Conservation (phyloP, 352 stramenopile genomes). For the Pythium plurisporium region DNA sequence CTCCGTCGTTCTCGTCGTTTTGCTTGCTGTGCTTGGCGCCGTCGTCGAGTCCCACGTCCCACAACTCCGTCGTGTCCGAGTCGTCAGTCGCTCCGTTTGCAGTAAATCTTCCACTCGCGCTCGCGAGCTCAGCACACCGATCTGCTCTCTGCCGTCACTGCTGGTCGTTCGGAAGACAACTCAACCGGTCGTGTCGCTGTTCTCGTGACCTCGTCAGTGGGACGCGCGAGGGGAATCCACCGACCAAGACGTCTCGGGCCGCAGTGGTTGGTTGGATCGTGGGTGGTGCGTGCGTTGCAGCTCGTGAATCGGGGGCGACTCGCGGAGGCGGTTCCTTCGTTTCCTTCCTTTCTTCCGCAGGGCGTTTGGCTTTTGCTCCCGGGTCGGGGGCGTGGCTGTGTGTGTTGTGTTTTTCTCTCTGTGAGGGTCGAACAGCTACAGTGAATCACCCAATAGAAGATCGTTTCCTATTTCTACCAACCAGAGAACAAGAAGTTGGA, state of each 20-base stretch:
- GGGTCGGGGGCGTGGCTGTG: too few relatives aligned
- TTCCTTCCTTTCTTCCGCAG: slow-evolving; percentile 15
- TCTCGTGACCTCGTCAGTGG: too few relatives aligned
- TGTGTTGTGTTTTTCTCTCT: slow-evolving; percentile 14
- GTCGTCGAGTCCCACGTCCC: not conserved
- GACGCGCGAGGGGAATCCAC: too few relatives aligned
- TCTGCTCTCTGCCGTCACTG: too few relatives aligned
- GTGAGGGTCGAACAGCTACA: not conserved
- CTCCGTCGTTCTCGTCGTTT: slow-evolving; percentile 20
- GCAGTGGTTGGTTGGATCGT: too few relatives aligned
- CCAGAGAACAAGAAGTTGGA: not conserved
- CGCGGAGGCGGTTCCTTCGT: not conserved
- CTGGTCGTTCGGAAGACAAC: too few relatives aligned
- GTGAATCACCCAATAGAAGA: not conserved
- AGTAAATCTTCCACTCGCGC: too few relatives aligned
- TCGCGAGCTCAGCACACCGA: too few relatives aligned
- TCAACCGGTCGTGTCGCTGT: too few relatives aligned
- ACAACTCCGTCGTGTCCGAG: not conserved
- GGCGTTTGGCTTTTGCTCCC: not conserved
- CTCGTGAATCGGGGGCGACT: too few relatives aligned
- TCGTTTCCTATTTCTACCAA: slow-evolving; percentile 3
- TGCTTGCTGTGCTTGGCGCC: slow-evolving; percentile 4
- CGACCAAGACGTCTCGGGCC: too few relatives aligned
- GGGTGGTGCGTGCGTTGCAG: too few relatives aligned
- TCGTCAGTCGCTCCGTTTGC: not conserved